Conservation (phyloP, 129 eudicot species). For the Flaveria robusta region DNA sequence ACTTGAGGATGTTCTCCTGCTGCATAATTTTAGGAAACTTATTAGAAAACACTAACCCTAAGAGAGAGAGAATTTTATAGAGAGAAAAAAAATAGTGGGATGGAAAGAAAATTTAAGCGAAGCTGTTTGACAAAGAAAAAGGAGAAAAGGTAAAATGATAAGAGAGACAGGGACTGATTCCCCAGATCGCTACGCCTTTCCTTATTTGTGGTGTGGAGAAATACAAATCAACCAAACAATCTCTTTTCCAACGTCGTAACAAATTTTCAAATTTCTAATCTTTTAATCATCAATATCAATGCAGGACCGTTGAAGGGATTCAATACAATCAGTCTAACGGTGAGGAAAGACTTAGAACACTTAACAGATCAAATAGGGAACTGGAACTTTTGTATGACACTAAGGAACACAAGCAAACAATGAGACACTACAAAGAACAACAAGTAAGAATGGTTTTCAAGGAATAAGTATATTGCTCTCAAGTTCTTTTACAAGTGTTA, state of each 20-base stretch:
- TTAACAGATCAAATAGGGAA: no score
- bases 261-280: neutral
- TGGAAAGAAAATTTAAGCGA: conserved; percentile 19
- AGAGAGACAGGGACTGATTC: conserved; percentile 39
- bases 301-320: no score
- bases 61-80: conserved; percentile 21
- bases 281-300: no score
- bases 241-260: conserved; percentile 33
- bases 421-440: no score
- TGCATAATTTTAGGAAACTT: conserved; percentile 34
- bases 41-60: conserved; percentile 66
- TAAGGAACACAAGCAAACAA: no score
- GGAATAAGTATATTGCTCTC: no score
- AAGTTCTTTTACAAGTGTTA: no score
- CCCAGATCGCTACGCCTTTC: conserved; percentile 36
- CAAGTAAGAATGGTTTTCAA: no score
- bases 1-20: neutral
- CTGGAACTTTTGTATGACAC: no score
- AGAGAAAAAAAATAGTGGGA: conserved; percentile 29
- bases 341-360: no score
- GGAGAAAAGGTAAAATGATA: conserved; percentile 8
- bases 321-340: no score
- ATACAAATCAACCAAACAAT: conserved; percentile 33
- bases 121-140: conserved; percentile 8
- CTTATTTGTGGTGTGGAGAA: conserved; percentile 38